Evolutionary conservation across 441 rosid genomes (phyloP).

Genomic region (Pelargonium citronellum): DNA sequence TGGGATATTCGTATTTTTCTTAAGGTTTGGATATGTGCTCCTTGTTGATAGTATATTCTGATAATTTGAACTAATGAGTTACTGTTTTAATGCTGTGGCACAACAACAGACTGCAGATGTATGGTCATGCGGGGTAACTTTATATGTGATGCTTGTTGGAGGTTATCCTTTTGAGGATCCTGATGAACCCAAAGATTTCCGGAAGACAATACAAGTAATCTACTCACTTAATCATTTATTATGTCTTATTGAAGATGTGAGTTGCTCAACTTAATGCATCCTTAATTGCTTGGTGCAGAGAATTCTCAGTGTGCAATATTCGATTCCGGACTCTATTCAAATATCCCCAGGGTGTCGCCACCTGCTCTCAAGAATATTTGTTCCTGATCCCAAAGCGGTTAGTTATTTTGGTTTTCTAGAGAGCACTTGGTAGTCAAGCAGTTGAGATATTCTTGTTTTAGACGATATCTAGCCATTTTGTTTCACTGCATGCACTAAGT

Average conservation of each 20-base stretch:
- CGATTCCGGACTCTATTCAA: constrained; percentile 48
- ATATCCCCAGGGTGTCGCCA: constrained; percentile 52
- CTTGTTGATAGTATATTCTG: background rate
- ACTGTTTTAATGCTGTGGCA: constrained; percentile 6
- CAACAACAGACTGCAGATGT: constrained; percentile 63
- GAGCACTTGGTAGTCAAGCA: background rate
- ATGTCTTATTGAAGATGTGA: background rate
- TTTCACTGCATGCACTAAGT: too few species aligned
- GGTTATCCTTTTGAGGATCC: constrained; percentile 73
- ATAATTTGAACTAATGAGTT: background rate
- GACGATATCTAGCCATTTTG: too few species aligned
- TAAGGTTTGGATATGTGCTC: background rate
- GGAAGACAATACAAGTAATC: constrained; percentile 51
- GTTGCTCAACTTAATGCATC: background rate
- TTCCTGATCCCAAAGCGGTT: constrained; percentile 50
- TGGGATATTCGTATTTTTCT: background rate
- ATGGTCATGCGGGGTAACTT: constrained; percentile 70
- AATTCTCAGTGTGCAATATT: constrained; percentile 52
- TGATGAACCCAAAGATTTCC: constrained; percentile 52
- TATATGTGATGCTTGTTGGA: constrained; percentile 69
- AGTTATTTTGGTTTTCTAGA: constrained; percentile 18
- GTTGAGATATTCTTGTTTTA: too few species aligned
- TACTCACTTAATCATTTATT: background rate
- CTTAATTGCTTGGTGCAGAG: constrained; percentile 33
- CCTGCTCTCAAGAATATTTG: constrained; percentile 59